phyloP scores from a whole-genome alignment of 1,139 yeast genomes.

The Zygosaccharomyces pseudobailii region DNA sequence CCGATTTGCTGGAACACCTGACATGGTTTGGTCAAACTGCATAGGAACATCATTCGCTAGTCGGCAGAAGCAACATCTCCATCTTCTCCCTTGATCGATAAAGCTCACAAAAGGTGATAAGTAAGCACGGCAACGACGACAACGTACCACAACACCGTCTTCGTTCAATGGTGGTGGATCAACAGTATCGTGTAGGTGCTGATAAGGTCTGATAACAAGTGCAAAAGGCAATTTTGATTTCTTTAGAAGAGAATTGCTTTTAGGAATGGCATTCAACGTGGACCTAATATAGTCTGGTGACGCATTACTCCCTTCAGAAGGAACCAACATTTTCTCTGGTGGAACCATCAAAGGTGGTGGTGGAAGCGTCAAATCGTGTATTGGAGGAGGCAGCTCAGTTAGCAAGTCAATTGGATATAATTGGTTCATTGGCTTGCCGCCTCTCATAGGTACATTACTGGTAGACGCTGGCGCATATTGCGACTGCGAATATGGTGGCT shows the following conservation, averaged over 20 bases:
- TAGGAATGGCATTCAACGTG: slow-evolving; percentile 86
- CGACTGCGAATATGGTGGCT: slow-evolving; percentile 6
- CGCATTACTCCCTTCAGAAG: slow-evolving; percentile 64
- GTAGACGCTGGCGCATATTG: slow-evolving; percentile 12
- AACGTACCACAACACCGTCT: slow-evolving; percentile 79
- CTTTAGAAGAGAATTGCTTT: slow-evolving; percentile 63
- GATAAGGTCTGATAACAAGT: slow-evolving; percentile 82
- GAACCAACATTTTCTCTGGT: slow-evolving; percentile 49
- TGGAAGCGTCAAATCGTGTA: slow-evolving; percentile 74
- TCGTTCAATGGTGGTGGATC: slow-evolving; percentile 69
- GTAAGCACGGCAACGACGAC: slow-evolving; percentile 96
- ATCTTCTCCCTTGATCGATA: slow-evolving; percentile 74
- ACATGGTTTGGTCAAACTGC: slow-evolving; percentile 68
- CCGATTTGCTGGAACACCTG: slow-evolving; percentile 56
- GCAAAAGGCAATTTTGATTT: slow-evolving; percentile 92
- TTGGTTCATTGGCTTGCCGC: slow-evolving; percentile 65
- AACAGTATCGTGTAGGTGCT: slow-evolving; percentile 62
- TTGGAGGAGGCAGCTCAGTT: slow-evolving; percentile 81
- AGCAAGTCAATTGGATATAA: slow-evolving; percentile 81
- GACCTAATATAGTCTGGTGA: slow-evolving; percentile 74
- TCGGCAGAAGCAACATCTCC: slow-evolving; percentile 95
- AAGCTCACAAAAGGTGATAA: slow-evolving; percentile 86
- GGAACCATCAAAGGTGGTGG: slow-evolving; percentile 87
- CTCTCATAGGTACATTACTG: slow-evolving; percentile 14
- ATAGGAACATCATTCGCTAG: slow-evolving; percentile 86